Evolutionary conservation across 176 grass and related monocot genomes (phyloP).

Genomic region (Bolboschoenus planiculmis): DNA sequence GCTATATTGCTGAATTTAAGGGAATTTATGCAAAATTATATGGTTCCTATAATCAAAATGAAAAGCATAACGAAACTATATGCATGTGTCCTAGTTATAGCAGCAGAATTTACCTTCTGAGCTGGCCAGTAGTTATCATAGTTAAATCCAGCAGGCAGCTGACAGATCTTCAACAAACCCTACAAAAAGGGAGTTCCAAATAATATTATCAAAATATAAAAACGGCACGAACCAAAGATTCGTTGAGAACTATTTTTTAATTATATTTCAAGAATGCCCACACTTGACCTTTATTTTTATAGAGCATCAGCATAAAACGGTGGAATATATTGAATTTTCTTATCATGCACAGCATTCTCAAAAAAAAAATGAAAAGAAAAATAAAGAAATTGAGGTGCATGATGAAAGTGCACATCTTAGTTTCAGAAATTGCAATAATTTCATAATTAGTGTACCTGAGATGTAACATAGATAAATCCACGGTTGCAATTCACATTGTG

Average conservation of each 20-base stretch:
- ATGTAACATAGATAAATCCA: conserved; percentile 90
- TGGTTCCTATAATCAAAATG: background rate
- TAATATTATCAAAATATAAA: conserved; percentile 6
- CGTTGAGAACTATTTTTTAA: background rate
- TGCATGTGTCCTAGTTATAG: background rate
- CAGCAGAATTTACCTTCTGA: conserved; percentile 54
- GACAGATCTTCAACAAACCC: conserved; percentile 97
- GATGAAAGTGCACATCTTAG: background rate
- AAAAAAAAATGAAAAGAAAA: background rate
- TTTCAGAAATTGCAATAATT: conserved; percentile 3
- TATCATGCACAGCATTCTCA: background rate
- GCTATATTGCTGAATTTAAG: background rate
- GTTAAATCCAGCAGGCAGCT: conserved; percentile 68
- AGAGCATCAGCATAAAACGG: background rate
- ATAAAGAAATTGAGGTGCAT: background rate
- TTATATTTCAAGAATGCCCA: background rate
- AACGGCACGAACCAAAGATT: background rate
- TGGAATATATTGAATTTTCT: background rate
- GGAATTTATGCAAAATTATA: background rate
- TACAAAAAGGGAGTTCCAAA: conserved; percentile 30
- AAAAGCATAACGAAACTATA: background rate
- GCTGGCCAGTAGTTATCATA: conserved; percentile 92
- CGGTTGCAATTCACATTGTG: conserved; percentile 95
- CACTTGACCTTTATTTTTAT: background rate
- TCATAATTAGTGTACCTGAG: conserved; percentile 42